Evolutionary conservation across 345 rosid genomes (phyloP), one percentile per base, ranked within the genome.

Genomic region (Corymbia maculata): DNA sequence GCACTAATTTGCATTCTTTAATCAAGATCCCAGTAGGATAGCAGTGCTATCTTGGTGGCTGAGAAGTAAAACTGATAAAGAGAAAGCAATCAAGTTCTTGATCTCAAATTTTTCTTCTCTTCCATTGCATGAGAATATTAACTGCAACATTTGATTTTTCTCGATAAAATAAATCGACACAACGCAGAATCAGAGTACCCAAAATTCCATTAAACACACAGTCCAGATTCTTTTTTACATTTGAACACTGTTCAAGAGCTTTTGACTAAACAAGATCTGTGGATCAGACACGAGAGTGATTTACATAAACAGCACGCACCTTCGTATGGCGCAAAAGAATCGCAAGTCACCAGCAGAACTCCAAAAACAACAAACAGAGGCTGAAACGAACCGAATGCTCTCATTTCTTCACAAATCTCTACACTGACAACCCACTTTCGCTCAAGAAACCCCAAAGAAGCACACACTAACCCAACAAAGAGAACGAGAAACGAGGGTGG

Each of bases 241-340:
- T 89, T 88, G 88, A 44, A 47, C 85, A 45, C 88, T 61, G 85
- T 19, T n/a, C 86, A 49, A 28, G 16, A 45, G 51, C 51, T 32
- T 80, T 89, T 52, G 36, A 79, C 88, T 79, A 92, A 86, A 70
- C 93, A 92, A 94, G 98, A 98, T 95, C 97, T 93, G 93, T 89
- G 87, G 88, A 89, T 42, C 50, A 5, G 79, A 90, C 55, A 30
- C 11, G n/a, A 32, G 52, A 47, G 28, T 5, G 82, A 36, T 75
- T 22, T 26, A 49, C 51, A 64, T 50, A 68, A 68, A 45, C 26
- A 66, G 30, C 87, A 49, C 88, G 52, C 90, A 97, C 99, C 97
- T 94, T 98, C 99, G 89, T 92, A 94, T 85, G 87, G 32, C 8
- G 94, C 75, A 92, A 95, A 95, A 16, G 95, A 93, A 88, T 92